Evolutionary conservation across 352 stramenopile species (phyloP).

Genomic region (Pythium graminicola): DNA sequence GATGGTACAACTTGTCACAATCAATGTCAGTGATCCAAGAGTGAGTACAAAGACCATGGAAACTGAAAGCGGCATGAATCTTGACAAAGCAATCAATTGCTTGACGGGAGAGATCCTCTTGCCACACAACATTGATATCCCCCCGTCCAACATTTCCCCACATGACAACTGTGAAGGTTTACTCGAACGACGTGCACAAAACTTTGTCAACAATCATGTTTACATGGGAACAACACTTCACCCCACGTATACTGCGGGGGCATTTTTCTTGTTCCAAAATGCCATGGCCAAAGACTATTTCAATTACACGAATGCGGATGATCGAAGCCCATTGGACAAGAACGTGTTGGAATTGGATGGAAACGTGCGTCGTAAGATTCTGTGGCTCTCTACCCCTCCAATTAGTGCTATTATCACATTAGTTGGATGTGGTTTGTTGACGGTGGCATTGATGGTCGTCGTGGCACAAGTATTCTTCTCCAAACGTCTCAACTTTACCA

Average conservation of each 20-base stretch:
- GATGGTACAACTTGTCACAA: too few species aligned
- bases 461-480: neutral
- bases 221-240: slow-evolving; percentile 15
- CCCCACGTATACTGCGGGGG: slow-evolving; percentile 8
- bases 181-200: neutral
- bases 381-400: neutral
- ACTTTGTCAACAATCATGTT: slow-evolving; percentile 13
- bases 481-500: neutral
- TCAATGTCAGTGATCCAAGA: neutral
- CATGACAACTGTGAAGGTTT: too few species aligned
- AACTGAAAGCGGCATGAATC: neutral
- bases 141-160: neutral
- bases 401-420: neutral
- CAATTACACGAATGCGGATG: neutral
- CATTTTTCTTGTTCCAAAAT: slow-evolving; percentile 17
- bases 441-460: neutral
- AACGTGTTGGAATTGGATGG: neutral
- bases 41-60: neutral
- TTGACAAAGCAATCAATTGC: neutral
- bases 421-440: neutral
- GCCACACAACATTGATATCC: neutral
- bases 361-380: neutral
- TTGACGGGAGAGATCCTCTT: neutral
- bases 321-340: neutral
- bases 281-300: neutral